phyloP scores from a whole-genome alignment of 2,329 filamentous ascomycete genomes.

The Aspergillus ustus region DNA sequence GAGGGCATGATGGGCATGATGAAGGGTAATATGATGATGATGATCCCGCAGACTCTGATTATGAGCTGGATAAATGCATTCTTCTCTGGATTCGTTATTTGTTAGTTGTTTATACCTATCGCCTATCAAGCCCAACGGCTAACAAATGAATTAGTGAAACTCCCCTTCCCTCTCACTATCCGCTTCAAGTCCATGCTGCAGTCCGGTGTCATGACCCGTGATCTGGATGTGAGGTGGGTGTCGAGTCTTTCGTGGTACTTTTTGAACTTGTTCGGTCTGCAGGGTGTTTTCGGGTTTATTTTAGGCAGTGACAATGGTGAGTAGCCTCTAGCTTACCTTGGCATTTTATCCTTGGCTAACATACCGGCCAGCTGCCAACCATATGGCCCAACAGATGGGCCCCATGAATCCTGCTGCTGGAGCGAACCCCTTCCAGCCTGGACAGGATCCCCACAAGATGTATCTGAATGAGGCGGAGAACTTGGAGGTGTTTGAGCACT shows the following conservation, averaged over 20 bases:
- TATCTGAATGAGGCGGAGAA: slow-evolving; percentile 94
- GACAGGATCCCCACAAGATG: slow-evolving; percentile 93
- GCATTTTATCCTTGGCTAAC: slow-evolving; percentile 5
- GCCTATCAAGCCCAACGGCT: slow-evolving; percentile 7
- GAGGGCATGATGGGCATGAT: slow-evolving; percentile 99
- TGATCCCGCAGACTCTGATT: slow-evolving; percentile 96
- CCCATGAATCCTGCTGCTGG: slow-evolving; percentile 71
- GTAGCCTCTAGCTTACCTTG: slow-evolving; percentile 35
- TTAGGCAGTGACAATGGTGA: slow-evolving; percentile 93
- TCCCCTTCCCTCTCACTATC: slow-evolving; percentile 95
- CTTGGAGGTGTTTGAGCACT: slow-evolving; percentile 90
- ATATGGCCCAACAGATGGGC: slow-evolving; percentile 84
- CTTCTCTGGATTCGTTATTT: slow-evolving; percentile 97
- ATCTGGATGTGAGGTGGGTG: slow-evolving; percentile 98
- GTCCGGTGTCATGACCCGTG: slow-evolving; percentile 90
- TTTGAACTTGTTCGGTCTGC: slow-evolving; percentile 91
- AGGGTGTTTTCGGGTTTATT: slow-evolving; percentile 96
- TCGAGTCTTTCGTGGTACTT: slow-evolving; percentile 99
- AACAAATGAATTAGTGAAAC: slow-evolving; percentile 68
- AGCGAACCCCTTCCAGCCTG: slow-evolving; percentile 81
- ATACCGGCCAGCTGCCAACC: slow-evolving; percentile 72
- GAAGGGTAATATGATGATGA: slow-evolving; percentile 99
- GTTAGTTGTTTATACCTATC: slow-evolving; percentile 56
- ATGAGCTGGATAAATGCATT: slow-evolving; percentile 99
- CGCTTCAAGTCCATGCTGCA: slow-evolving; percentile 99